Conservation (phyloP, 1,139 yeast species). For the Kodamaea sp. region DNA sequence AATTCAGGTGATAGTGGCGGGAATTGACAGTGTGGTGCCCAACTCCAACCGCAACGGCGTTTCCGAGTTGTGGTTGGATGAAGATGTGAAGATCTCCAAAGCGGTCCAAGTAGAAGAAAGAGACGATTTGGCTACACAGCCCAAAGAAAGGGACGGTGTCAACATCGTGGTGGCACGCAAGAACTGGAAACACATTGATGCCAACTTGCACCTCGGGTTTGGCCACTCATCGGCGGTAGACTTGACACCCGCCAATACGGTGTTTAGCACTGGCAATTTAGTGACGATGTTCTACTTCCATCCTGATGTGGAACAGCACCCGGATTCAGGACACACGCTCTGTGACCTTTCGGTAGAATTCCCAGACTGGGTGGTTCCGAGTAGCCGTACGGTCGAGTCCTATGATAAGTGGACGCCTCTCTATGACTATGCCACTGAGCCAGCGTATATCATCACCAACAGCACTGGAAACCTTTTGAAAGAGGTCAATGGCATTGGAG, state of each 20-base stretch:
- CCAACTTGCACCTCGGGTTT: conserved; percentile 22
- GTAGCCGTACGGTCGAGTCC: conserved; percentile 2
- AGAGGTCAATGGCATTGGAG: conserved; percentile 47
- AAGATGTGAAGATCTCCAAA: conserved; percentile 23
- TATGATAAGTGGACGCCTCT: conserved; percentile 40
- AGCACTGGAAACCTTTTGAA: conserved; percentile 55
- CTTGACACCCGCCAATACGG: conserved; percentile 40
- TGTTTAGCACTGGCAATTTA: conserved; percentile 38
- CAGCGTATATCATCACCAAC: conserved; percentile 37
- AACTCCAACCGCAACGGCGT: conserved; percentile 43
- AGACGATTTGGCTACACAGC: conserved; percentile 24
- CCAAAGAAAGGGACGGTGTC: conserved; percentile 36
- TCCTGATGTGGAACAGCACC: conserved; percentile 18
- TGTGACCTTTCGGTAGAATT: conserved; percentile 29
- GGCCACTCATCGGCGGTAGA: conserved; percentile 19
- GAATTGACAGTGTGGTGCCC: conserved; percentile 47
- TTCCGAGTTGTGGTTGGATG: conserved; percentile 50
- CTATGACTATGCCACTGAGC: conserved; percentile 15
- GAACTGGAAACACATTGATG: conserved; percentile 40
- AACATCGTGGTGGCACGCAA: conserved; percentile 34
- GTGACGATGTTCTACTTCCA: conserved; percentile 42
- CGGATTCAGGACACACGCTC: conserved; percentile 33
- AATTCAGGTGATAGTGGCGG: conserved; percentile 49
- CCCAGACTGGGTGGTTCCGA: conserved; percentile 18
- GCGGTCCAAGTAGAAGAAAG: conserved; percentile 24